phyloP scores from a whole-genome alignment of 306 rosid genomes.

The Begonia fuchsioides region DNA sequence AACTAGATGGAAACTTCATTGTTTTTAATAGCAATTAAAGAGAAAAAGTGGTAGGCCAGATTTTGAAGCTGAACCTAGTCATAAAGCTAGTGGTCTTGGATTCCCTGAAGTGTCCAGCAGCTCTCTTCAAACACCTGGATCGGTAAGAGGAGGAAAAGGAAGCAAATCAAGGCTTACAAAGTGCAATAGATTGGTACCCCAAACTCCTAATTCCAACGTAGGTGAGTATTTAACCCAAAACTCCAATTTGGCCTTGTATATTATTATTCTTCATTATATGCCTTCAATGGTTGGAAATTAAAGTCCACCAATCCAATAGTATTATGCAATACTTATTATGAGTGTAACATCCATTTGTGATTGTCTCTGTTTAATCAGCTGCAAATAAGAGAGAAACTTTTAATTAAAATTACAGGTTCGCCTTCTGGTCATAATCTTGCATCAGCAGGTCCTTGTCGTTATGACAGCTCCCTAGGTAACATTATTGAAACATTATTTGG shows the following conservation, averaged over 20 bases:
- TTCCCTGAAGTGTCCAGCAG: too few species aligned
- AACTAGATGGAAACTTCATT: slow-evolving; percentile 10
- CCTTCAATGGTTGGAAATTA: too few species aligned
- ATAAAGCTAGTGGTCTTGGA: too few species aligned
- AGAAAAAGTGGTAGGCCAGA: slow-evolving; percentile 50
- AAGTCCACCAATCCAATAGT: too few species aligned
- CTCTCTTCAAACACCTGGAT: slow-evolving; percentile 61
- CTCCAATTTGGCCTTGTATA: too few species aligned
- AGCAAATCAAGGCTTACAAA: slow-evolving; percentile 64
- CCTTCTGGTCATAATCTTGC: slow-evolving; percentile 75
- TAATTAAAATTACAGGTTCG: slow-evolving; percentile 64
- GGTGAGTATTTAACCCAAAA: slow-evolving; percentile 33
- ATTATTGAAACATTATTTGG: slow-evolving; percentile 3
- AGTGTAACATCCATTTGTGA: not conserved
- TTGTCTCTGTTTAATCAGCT: not conserved
- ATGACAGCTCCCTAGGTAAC: slow-evolving; percentile 92
- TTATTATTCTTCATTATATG: too few species aligned
- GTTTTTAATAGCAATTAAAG: slow-evolving; percentile 46
- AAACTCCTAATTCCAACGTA: slow-evolving; percentile 51
- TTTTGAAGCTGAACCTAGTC: slow-evolving; percentile 56
- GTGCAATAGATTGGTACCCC: slow-evolving; percentile 59
- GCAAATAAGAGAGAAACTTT: not conserved
- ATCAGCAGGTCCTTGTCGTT: slow-evolving; percentile 94
- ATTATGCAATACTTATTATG: too few species aligned
- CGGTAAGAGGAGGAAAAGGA: slow-evolving; percentile 55